phyloP scores from a whole-genome alignment of 805 yeast genomes.

The Debaryomyces hansenii region DNA sequence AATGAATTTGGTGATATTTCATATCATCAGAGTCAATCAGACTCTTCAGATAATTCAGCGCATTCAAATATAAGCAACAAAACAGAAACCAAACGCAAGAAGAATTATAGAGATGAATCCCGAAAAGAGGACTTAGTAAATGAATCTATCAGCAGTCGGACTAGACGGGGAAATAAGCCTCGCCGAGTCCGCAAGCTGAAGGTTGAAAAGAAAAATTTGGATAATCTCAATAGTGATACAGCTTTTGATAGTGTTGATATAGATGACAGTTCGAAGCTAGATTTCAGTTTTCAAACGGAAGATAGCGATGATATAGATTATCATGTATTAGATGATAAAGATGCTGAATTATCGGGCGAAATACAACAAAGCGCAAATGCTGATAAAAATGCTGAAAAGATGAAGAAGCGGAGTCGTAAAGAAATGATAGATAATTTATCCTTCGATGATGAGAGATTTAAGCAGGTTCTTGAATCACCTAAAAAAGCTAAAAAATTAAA shows the following conservation, averaged over 20 bases:
- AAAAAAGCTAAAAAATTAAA: constrained; percentile 22
- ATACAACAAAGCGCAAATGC: background rate
- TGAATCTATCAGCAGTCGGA: background rate
- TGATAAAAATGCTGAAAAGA: background rate
- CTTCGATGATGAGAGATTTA: constrained; percentile 16
- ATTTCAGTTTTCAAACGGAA: background rate
- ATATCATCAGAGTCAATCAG: background rate
- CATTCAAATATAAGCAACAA: background rate
- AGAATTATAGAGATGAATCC: background rate
- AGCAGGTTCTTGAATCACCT: constrained; percentile 19
- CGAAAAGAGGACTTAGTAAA: background rate
- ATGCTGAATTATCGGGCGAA: background rate
- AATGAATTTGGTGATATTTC: background rate
- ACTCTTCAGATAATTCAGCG: background rate
- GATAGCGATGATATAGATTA: constrained; percentile 1
- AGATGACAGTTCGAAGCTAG: background rate
- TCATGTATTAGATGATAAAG: background rate
- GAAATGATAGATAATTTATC: background rate
- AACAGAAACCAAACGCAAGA: no score
- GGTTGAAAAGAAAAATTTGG: no score
- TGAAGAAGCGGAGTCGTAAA: background rate
- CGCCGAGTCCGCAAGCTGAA: no score
- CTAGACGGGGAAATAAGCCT: background rate
- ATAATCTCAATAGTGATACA: background rate
- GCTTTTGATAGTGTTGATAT: background rate